Percentiles rank a stretch among this genome's conserved stretches.
Conservation (phyloP, 148 eudicot species). For the Arctostaphylos glauca region DNA sequence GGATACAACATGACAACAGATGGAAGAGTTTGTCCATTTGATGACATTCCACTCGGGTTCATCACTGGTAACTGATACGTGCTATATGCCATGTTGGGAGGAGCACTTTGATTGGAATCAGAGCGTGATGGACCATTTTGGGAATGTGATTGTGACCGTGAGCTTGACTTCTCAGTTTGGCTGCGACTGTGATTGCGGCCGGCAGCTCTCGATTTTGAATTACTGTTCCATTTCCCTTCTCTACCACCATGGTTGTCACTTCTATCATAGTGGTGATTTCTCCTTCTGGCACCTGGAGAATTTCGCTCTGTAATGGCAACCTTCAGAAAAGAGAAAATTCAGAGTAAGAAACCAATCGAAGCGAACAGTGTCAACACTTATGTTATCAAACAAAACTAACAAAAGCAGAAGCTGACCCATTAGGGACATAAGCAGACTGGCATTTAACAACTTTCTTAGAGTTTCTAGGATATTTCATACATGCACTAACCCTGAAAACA, state of each 20-base stretch:
- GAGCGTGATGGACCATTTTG: conserved; percentile 55
- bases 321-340: conserved; percentile 41
- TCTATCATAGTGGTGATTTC: conserved; percentile 58
- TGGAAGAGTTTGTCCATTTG: conserved; percentile 53
- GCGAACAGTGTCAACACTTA: not conserved
- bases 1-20: conserved; percentile 75
- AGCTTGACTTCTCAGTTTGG: conserved; percentile 57
- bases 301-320: conserved; percentile 61
- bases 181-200: conserved; percentile 51
- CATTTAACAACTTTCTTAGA: too few relatives aligned
- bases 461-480: not conserved
- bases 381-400: not conserved
- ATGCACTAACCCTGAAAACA: not conserved
- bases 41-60: conserved; percentile 40
- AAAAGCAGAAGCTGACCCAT: too few relatives aligned
- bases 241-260: conserved; percentile 62
- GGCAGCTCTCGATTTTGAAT: conserved; percentile 57
- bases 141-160: conserved; percentile 54
- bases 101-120: conserved; percentile 44
- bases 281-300: conserved; percentile 66
- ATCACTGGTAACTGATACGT: conserved; percentile 53
- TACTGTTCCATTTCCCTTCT: conserved; percentile 72
- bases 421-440: too few relatives aligned
- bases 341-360: not conserved
- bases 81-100: conserved; percentile 46